phyloP scores from a whole-genome alignment of 75 land plant species.

The Chamaecyparis obtusa region DNA sequence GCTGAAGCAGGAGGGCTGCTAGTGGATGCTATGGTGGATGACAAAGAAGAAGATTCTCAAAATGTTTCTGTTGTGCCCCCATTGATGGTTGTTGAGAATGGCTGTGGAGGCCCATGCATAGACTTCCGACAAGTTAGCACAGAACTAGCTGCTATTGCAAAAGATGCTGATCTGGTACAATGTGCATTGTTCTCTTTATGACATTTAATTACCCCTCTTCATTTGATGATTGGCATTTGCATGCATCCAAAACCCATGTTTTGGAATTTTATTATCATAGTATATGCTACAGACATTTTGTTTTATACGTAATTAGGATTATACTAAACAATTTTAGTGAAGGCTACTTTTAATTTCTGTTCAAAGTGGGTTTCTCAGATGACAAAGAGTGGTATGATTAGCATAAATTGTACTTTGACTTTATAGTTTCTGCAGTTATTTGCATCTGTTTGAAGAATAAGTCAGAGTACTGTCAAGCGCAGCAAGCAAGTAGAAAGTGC shows the following conservation, averaged over 20 bases:
- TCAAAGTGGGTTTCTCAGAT: no score
- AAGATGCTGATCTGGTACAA: slow-evolving; percentile 89
- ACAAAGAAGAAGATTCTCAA: slow-evolving; percentile 33
- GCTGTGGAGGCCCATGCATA: slow-evolving; percentile 95
- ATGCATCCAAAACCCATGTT: not conserved
- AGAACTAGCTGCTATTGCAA: slow-evolving; percentile 89
- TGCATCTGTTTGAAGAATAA: no score
- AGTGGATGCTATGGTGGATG: slow-evolving; percentile 67
- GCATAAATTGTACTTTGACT: no score
- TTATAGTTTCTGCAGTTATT: no score
- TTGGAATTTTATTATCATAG: not conserved
- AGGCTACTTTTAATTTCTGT: no score
- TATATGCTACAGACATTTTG: not conserved
- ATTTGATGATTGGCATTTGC: not conserved
- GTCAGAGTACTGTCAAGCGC: no score
- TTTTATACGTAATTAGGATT: not conserved
- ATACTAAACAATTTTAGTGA: no score
- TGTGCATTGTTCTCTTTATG: not conserved
- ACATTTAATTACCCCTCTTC: not conserved
- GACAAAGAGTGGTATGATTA: no score
- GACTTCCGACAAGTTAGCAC: slow-evolving; percentile 98
- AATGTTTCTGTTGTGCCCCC: slow-evolving; percentile 56
- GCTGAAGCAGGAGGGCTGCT: slow-evolving; percentile 96
- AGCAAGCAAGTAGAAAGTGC: no score
- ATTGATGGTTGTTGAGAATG: slow-evolving; percentile 95